Evolutionary conservation across 805 yeast genomes (phyloP).

Genomic region (Saccharomycopsis fibuligera): DNA sequence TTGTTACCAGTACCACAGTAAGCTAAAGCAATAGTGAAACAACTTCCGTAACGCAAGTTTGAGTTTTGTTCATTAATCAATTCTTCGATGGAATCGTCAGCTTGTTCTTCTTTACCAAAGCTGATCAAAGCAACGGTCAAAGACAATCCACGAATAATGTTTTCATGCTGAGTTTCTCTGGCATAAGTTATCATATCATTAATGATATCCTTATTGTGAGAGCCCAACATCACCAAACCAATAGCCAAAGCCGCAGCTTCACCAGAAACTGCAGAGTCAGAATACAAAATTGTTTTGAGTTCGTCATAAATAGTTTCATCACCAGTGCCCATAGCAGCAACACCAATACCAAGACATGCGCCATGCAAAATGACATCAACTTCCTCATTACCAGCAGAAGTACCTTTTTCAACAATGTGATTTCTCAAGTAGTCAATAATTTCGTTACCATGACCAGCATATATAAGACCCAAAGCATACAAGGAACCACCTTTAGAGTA

Average conservation of each 20-base stretch:
- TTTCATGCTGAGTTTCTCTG: constrained; percentile 92
- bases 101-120: constrained; percentile 79
- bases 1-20: constrained; percentile 95
- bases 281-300: constrained; percentile 72
- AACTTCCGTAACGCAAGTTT: constrained; percentile 91
- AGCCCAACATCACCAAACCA: constrained; percentile 94
- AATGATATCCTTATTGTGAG: constrained; percentile 53
- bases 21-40: constrained; percentile 88
- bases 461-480: constrained; percentile 86
- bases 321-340: constrained; percentile 92
- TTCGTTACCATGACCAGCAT: constrained; percentile 91
- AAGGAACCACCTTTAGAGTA: constrained; percentile 95
- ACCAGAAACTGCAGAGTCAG: constrained; percentile 90
- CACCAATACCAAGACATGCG: constrained; percentile 91
- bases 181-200: constrained; percentile 87
- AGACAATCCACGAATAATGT: constrained; percentile 88
- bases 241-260: constrained; percentile 95
- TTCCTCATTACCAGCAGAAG: constrained; percentile 57
- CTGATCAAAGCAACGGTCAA: constrained; percentile 82
- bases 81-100: constrained; percentile 60
- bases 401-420: constrained; percentile 59
- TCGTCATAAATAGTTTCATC: constrained; percentile 71
- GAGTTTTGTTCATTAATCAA: constrained; percentile 73
- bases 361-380: constrained; percentile 88
- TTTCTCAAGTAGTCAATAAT: constrained; percentile 65